Evolutionary conservation across 345 rosid genomes (phyloP), one percentile per base, ranked within the genome.

Genomic region (Moringa oleifera): DNA sequence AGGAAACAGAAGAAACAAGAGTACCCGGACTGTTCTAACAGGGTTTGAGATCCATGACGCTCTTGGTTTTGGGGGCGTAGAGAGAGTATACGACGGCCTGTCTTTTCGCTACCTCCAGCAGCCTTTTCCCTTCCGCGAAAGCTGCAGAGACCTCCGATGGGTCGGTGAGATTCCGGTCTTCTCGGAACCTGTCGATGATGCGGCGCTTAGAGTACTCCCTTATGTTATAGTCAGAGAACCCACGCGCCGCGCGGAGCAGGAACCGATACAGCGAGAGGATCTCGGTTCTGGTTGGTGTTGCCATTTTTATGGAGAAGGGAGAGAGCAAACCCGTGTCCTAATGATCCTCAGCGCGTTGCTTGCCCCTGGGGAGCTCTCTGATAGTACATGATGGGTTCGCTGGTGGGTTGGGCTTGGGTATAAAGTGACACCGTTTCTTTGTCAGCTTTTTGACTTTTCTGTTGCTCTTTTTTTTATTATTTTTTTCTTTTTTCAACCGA

Each of bases 171-270:
- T 31, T 57, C 71, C 51, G 68, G 79, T 79, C 82, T 49, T 55
- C 51, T 28, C 87, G 92, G 73, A 90, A 94, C 18, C 78, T 89
- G 73, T 88, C 96, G 57, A 77, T 18, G 41, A 89, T 64, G 52
- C 96, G 90, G 24, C 95, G 89, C 76, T 79, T 93, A 8, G 82
- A 25, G 76, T 93, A 93, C 80, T 85, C 96, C 60, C 97, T 74
- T 37, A 86, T 61, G 85, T 91, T 86, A 77, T 89, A 91, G 66
- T 93, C 97, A 53, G 63, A 23, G 77, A 78, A 93, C 9, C 73
- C 80, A 52, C 90, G 84, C 16, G 89, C 94, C 2, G 79, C 80
- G 54, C 92, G 89, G 8, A 93, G 84, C 54, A 93, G 73, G 12
- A 96, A 72, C 4, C 95, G 96, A 50, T 73, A 86, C 18, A 93